Evolutionary conservation across 768 basidiomycete genomes (phyloP), one percentile per base, ranked within the genome.

Genomic region (Auriscalpium vulgare): DNA sequence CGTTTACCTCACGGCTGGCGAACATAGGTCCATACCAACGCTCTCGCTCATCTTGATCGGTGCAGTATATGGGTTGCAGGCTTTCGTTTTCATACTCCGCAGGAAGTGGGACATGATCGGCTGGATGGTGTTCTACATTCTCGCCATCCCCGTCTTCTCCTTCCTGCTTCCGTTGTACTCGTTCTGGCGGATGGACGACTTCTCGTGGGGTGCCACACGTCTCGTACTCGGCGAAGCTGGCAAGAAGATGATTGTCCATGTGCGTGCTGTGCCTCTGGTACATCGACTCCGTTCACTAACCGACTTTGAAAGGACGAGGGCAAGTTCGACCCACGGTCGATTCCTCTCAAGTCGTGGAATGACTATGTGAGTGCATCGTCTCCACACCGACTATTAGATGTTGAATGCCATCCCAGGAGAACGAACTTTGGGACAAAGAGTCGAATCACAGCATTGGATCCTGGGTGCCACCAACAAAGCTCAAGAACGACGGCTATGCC

Each of bases 41-140:
- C 77, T 91, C 13, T 94, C 95, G 0, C 79, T 97, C 55, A 77
- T 97, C 70, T 87, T 99, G 86, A 87, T 99, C 59, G 91, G 81
- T 9, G 93, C 91, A 0, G 87, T 97, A 50, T 99, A 99, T 67
- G 95, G 94, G 75, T 71, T 97, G 10, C 95, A 95, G 72, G 91
- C 91, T 0, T 70, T 94, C 47, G 90, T 97, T 54, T 98, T 97
- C 72, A 74, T 97, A 58, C 75, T 97, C 67, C 82, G 94, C 50
- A 84, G 92, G 60, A 93, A 97, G 69, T 98, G 95, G 90, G 95
- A 97, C 69, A 97, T 97, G 93, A 84, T 97, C 63, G 93, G 92
- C 4, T 95, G 94, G 92, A 91, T 92, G 88, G 64, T 91, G 35
- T 91, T 99, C 74, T 99, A 98, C 72, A 92, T 98, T 67, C 69